phyloP scores from a whole-genome alignment of 2,329 filamentous ascomycete genomes.

The Berkeleyomyces rouxiae region DNA sequence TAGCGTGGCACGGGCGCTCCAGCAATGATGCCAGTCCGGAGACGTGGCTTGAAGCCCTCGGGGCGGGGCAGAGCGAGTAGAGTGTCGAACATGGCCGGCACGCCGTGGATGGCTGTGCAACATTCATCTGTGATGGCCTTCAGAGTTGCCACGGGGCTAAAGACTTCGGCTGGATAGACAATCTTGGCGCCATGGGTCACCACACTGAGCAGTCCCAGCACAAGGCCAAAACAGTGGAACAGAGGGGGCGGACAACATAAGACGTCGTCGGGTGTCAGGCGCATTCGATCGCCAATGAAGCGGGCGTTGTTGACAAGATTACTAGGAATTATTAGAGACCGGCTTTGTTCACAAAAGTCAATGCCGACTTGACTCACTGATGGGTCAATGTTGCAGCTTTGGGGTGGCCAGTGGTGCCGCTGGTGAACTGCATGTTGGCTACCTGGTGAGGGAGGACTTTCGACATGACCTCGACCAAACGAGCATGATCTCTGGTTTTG shows the following conservation, averaged over 20 bases:
- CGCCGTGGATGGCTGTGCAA: constrained; percentile 63
- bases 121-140: constrained; percentile 47
- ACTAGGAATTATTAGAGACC: constrained; percentile 20
- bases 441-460: constrained; percentile 48
- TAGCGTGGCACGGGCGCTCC: constrained; percentile 61
- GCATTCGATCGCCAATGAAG: constrained; percentile 60
- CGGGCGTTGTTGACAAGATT: constrained; percentile 49
- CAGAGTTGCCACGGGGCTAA: constrained; percentile 50
- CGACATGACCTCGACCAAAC: constrained; percentile 35
- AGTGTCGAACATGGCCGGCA: constrained; percentile 72
- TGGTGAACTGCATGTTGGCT: constrained; percentile 59
- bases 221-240: constrained; percentile 75
- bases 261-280: constrained; percentile 46
- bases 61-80: constrained; percentile 32
- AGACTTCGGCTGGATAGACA: constrained; percentile 59
- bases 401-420: constrained; percentile 56
- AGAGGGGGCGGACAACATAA: constrained; percentile 70
- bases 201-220: constrained; percentile 55
- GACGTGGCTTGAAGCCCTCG: constrained; percentile 28
- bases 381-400: constrained; percentile 63
- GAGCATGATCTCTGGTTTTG: constrained; percentile 29
- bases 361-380: constrained; percentile 29
- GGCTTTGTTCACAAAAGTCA: background rate
- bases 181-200: constrained; percentile 62
- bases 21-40: constrained; percentile 64